A percentile compares a stretch with the other conserved stretches of the same genome.
These are phyloP conservation scores for Cytidiella melzeri DNA, from an alignment of 768 basidiomycete species.

Conservation along the genomic window DNA sequence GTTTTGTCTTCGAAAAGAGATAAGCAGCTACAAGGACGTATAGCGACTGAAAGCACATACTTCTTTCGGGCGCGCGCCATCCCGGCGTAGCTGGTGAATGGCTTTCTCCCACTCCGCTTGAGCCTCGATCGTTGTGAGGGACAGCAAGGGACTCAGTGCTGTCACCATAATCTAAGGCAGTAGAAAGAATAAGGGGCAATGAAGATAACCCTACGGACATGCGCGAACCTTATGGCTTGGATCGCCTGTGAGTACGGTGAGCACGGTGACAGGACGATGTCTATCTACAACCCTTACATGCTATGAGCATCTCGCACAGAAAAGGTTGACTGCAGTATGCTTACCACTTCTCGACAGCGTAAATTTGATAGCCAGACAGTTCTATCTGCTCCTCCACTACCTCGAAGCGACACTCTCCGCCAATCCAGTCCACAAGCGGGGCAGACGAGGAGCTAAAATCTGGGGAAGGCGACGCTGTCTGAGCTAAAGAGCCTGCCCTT, in stretches of 20 bases:
- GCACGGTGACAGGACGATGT: conserved; percentile 48
- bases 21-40: no score
- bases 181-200: neutral
- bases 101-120: conserved; percentile 55
- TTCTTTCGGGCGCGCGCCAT: conserved; percentile 70
- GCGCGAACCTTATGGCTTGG: conserved; percentile 50
- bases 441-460: conserved; percentile 12
- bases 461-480: conserved; percentile 11
- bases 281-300: conserved; percentile 59
- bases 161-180: conserved; percentile 51
- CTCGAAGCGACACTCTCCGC: conserved; percentile 40
- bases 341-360: conserved; percentile 83
- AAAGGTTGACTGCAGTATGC: no score
- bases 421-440: conserved; percentile 31
- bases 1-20: conserved; percentile 42
- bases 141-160: conserved; percentile 41
- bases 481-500: conserved; percentile 19
- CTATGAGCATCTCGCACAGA: neutral
- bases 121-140: conserved; percentile 38
- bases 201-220: neutral
- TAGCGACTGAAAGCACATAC: conserved; percentile 26
- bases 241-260: conserved; percentile 77
- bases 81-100: conserved; percentile 54
- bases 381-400: conserved; percentile 42
- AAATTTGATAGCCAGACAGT: conserved; percentile 68